Percentiles rank a stretch among this genome's conserved stretches.
Evolutionary conservation across 805 yeast genomes (phyloP).

Genomic region (Barnettozyma sucrosica): DNA sequence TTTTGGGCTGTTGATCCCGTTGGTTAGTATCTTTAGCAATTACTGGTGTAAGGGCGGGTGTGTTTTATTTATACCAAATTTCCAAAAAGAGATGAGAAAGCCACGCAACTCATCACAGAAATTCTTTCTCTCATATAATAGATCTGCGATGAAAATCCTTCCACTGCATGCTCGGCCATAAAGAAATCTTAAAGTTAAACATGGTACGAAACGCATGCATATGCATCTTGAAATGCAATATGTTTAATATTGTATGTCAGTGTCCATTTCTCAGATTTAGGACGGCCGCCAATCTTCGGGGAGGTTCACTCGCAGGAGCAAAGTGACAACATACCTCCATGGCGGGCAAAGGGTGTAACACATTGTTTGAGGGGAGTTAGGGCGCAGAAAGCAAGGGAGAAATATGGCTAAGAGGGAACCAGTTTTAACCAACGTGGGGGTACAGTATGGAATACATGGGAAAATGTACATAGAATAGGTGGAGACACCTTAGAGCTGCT

Average conservation of each 20-base stretch:
- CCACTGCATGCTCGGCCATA: not conserved
- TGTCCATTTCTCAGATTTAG: not conserved
- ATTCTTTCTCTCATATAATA: too few species aligned
- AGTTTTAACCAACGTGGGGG: too few species aligned
- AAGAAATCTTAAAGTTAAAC: not conserved
- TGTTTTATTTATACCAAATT: not conserved
- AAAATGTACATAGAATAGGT: too few species aligned
- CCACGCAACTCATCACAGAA: not conserved
- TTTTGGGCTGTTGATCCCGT: too few species aligned
- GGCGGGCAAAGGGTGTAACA: too few species aligned
- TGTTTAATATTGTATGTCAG: not conserved
- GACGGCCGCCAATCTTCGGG: too few species aligned
- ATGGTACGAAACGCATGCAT: not conserved
- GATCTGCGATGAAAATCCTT: not conserved
- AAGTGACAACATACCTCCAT: too few species aligned
- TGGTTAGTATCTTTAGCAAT: not conserved
- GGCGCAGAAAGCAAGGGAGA: too few species aligned
- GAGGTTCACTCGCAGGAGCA: not conserved
- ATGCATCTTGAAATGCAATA: not conserved
- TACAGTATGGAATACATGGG: too few species aligned
- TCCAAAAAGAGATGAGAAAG: not conserved
- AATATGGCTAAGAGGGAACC: too few species aligned
- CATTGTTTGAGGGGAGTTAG: too few species aligned
- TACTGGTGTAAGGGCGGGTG: not conserved
- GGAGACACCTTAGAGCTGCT: too few species aligned